These are phyloP conservation scores for Claviceps africana DNA, from an alignment of 2,329 filamentous ascomycete species.

Conservation along the genomic window DNA sequence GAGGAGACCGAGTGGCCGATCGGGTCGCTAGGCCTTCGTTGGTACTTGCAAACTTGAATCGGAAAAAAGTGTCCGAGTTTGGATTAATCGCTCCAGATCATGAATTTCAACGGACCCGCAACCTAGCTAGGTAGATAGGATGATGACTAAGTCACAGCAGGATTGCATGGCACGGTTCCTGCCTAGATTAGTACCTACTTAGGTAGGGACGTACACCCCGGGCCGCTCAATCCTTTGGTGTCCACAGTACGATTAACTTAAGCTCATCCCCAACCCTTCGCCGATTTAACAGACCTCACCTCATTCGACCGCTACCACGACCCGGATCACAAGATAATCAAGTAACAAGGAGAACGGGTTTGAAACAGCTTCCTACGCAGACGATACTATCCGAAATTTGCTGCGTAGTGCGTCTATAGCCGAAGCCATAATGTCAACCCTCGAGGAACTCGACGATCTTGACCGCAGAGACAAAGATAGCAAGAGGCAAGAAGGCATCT, in stretches of 20 bases:
- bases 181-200: slow-evolving; percentile 6
- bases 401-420: not conserved
- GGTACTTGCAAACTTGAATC: not conserved
- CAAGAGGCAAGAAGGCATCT: slow-evolving; percentile 29
- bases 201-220: not conserved
- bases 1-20: not conserved
- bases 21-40: not conserved
- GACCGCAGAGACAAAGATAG: slow-evolving; percentile 69
- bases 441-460: slow-evolving; percentile 83
- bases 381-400: not conserved
- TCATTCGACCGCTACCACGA: not conserved
- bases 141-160: not conserved
- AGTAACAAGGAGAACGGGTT: not conserved
- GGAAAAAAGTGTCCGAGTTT: too few relatives aligned
- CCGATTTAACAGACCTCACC: not conserved
- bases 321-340: not conserved
- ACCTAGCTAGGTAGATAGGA: not conserved
- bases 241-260: not conserved
- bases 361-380: not conserved
- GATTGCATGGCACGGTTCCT: slow-evolving; percentile 10
- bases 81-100: not conserved
- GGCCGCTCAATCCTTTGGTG: not conserved
- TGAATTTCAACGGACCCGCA: not conserved
- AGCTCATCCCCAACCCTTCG: not conserved
- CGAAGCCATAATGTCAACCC: slow-evolving; percentile 56